A percentile compares a stretch with the other conserved stretches of the same genome.
Conservation (phyloP, 768 basidiomycete species). For the Tricholoma sp. region DNA sequence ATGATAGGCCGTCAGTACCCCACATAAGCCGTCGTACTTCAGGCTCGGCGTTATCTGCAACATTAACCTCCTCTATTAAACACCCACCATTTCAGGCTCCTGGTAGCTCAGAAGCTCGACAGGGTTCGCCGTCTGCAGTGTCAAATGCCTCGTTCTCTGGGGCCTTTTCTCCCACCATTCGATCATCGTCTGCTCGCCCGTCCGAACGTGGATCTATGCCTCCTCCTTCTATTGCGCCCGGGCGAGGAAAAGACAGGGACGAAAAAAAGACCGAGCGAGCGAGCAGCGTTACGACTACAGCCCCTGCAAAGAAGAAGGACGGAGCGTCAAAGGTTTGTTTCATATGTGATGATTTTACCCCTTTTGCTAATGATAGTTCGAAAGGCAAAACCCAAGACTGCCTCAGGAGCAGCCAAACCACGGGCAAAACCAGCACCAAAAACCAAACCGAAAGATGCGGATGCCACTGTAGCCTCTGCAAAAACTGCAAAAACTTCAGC, state of each 20-base stretch:
- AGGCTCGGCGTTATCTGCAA: constrained; percentile 4
- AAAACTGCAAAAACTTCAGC: constrained; percentile 18
- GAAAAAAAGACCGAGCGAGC: constrained; percentile 20
- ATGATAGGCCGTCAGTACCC: constrained; percentile 35
- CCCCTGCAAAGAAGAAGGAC: constrained; percentile 35
- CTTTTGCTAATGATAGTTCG: constrained; percentile 6
- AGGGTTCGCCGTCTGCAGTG: constrained; percentile 10
- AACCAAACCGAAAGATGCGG: constrained; percentile 21
- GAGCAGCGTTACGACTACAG: constrained; percentile 12
- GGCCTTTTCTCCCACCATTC: constrained; percentile 5
- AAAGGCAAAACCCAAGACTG: constrained; percentile 21
- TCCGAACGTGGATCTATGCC: constrained; percentile 58
- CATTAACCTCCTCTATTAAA: constrained; percentile 2
- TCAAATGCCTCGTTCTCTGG: constrained; percentile 9
- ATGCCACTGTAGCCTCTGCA: constrained; percentile 11
- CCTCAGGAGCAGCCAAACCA: constrained; percentile 16
- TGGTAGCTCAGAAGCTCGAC: not conserved
- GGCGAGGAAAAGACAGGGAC: constrained; percentile 26
- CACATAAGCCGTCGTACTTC: constrained; percentile 9
- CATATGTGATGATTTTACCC: not conserved
- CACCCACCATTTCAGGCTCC: not conserved
- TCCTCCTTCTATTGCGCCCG: constrained; percentile 31
- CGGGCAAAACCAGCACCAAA: constrained; percentile 28
- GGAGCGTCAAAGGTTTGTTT: constrained; percentile 30
- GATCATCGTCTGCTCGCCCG: constrained; percentile 12